Conservation (phyloP, 2,329 filamentous ascomycete genomes). For the Massarina eburnea region DNA sequence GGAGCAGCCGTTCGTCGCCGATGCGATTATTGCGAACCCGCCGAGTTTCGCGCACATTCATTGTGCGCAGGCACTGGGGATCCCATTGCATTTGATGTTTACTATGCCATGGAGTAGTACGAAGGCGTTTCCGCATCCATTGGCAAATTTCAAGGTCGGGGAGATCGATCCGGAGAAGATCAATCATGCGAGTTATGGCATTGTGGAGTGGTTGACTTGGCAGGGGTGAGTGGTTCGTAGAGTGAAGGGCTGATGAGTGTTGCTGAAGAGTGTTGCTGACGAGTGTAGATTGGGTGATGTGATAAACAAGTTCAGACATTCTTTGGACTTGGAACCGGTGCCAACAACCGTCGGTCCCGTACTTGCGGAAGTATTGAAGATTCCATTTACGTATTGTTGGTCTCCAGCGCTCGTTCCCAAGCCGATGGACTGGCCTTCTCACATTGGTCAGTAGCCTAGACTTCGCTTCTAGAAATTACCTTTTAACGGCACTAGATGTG, state of each 20-base stretch:
- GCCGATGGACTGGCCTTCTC: conserved; percentile 16
- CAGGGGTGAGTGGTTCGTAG: conserved; percentile 42
- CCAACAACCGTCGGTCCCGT: conserved; percentile 40
- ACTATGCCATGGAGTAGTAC: conserved; percentile 62
- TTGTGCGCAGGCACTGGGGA: conserved; percentile 69
- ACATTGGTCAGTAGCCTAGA: conserved; percentile 34
- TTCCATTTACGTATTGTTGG: conserved; percentile 52
- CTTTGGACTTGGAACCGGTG: conserved; percentile 46
- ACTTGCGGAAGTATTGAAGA: conserved; percentile 38
- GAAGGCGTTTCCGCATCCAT: conserved; percentile 50
- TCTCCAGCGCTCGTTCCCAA: conserved; percentile 40
- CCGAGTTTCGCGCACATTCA: conserved; percentile 76
- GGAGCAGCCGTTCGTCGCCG: conserved; percentile 72
- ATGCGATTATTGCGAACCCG: conserved; percentile 75
- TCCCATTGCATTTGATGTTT: conserved; percentile 81
- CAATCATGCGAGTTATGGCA: conserved; percentile 51
- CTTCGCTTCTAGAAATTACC: too few relatives aligned
- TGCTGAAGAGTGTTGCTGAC: not conserved
- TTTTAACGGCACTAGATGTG: conserved; percentile 17
- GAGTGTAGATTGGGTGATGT: conserved; percentile 42
- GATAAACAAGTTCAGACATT: conserved; percentile 48
- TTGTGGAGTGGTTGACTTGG: conserved; percentile 56
- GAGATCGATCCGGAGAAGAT: conserved; percentile 37
- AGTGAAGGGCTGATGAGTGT: too few relatives aligned
- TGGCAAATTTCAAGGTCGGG: conserved; percentile 50